Evolutionary conservation across 116 monocot species (phyloP).

Genomic region (Iris pallida): DNA sequence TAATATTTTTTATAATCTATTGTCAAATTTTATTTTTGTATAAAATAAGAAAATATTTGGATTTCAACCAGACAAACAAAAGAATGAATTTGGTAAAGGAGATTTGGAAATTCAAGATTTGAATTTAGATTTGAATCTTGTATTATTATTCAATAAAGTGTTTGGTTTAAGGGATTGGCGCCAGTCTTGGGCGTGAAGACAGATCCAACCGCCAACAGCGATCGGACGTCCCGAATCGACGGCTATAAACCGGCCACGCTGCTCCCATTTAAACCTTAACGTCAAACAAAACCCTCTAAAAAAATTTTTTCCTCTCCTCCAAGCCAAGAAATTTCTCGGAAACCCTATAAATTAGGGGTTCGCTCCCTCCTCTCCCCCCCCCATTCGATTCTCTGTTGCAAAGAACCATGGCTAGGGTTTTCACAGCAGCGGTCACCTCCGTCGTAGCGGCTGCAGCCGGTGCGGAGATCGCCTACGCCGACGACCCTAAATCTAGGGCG

Average conservation of each 20-base stretch:
- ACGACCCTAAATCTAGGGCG: slow-evolving; percentile 53
- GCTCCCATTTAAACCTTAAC: slow-evolving; percentile 11
- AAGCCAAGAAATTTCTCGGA: background rate
- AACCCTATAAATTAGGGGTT: slow-evolving; percentile 5
- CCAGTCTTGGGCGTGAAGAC: slow-evolving; percentile 3
- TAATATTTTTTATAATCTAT: no score
- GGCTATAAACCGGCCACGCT: slow-evolving; percentile 1
- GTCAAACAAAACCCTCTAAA: background rate
- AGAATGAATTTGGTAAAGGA: no score
- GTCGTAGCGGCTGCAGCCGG: slow-evolving; percentile 25
- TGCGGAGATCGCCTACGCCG: slow-evolving; percentile 38
- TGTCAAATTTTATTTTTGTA: no score
- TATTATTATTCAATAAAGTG: no score
- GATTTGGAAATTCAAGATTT: no score
- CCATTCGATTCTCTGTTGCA: background rate
- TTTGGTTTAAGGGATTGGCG: no score
- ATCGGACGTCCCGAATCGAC: background rate
- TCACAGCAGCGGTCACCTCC: slow-evolving; percentile 21
- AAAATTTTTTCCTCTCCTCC: background rate
- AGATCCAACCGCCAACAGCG: background rate
- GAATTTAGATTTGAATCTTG: no score
- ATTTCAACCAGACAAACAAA: no score
- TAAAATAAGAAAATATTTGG: no score
- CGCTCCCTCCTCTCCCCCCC: background rate
- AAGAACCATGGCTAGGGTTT: slow-evolving; percentile 20